Base-by-base conservation (phyloP, 2,329 filamentous ascomycete genomes). In the Ophiosphaerella herpotricha region DNA sequence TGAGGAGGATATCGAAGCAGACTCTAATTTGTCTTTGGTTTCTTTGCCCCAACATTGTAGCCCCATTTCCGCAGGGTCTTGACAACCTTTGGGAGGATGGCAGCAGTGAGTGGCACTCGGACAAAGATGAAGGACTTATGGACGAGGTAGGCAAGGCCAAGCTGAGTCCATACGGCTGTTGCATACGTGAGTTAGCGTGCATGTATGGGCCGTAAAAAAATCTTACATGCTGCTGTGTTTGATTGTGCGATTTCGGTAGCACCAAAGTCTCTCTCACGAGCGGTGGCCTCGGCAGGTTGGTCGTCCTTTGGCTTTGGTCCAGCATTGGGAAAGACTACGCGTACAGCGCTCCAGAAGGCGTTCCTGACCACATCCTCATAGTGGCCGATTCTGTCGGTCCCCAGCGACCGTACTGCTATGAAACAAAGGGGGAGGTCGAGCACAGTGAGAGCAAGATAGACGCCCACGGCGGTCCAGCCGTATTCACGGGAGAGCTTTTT, bases 51-150 rank as follows among this genome's bases (percentile, higher is more conserved):
- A 68, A 99, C 94, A 70, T 97, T 85, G 87, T 90, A 97, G 5
- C 94, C 94, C 91, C 93, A 96, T 11, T 85, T 82, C 57, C 93
- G 81, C 24, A 99, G 78, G 11, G 86, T 84, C 75, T 91, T 95
- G 66, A 97, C 94, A n/a, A 97, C 87, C 75, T 95, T 97, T 1
- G 94, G 94, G 7, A 90, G 91, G 31, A 97, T 81, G 2, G 91
- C 93, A 11, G 90, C 91, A 1, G 94, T 94, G 57, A 97, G 77
- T 7, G 94, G 94, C 8, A 99, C 91, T n/a, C 94, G 85, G 59
- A 97, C 74, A 74, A 99, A 96, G 66, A 99, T 97, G 74, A 97
- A 91, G 63, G 89, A 95, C 78, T 99, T 99, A 80, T 99, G 94
- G 50, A 99, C 90, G 24, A 93, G 93, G 69, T 99, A 99, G 11